These are phyloP conservation scores for Quercus tomentella DNA, from an alignment of 331 rosid genomes.

Conservation along the genomic window DNA sequence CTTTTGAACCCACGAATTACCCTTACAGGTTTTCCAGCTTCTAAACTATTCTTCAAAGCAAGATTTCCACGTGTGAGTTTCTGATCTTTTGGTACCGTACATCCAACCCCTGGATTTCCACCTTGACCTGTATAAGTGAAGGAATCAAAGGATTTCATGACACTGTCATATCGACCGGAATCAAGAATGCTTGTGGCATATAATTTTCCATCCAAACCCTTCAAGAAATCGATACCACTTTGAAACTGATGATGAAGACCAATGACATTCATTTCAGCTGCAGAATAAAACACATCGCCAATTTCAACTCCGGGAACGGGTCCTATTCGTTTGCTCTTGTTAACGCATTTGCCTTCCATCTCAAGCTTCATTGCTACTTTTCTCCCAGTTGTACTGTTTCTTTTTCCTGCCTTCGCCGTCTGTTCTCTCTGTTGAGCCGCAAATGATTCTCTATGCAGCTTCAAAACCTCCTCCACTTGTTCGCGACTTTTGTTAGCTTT, in stretches of 20 bases:
- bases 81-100: constrained; percentile 22
- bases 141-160: not conserved
- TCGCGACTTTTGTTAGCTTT: too few relatives aligned
- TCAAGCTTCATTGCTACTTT: constrained; percentile 15
- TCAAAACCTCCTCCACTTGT: too few relatives aligned
- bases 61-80: constrained; percentile 33
- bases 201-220: not conserved
- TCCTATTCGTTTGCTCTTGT: constrained; percentile 22
- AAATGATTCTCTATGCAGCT: too few relatives aligned
- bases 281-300: constrained; percentile 34
- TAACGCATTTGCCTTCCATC: constrained; percentile 8
- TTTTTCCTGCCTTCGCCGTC: too few relatives aligned
- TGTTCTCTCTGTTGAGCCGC: too few relatives aligned
- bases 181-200: constrained; percentile 51
- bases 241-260: constrained; percentile 39
- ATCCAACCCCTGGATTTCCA: constrained; percentile 21
- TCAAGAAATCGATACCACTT: constrained; percentile 41
- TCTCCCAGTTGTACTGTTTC: not conserved
- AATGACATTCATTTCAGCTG: constrained; percentile 32
- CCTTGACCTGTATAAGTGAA: constrained; percentile 48
- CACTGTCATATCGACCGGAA: constrained; percentile 22
- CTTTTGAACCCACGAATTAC: constrained; percentile 3
- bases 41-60: constrained; percentile 42
- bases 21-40: constrained; percentile 33
- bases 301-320: constrained; percentile 33